A percentile compares a stretch with the other conserved stretches of the same genome.
phyloP scores from a whole-genome alignment of 257 asterid species.

The Petunia axillaris region DNA sequence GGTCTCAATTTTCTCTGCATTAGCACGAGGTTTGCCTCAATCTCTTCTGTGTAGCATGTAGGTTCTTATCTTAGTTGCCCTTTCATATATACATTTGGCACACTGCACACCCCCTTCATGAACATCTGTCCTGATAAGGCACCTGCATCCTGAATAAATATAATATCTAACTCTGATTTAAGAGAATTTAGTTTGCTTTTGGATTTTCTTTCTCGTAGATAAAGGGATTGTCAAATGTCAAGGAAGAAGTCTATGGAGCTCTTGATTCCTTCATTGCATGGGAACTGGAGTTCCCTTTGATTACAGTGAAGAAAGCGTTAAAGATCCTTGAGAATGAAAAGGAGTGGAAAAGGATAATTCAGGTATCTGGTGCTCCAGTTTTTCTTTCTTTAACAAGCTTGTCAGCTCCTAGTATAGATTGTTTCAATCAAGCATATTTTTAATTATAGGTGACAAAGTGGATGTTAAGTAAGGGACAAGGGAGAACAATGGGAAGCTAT shows the following conservation, averaged over 20 bases:
- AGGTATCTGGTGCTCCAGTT: constrained; percentile 43
- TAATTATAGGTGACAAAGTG: constrained; percentile 73
- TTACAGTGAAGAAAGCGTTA: constrained; percentile 88
- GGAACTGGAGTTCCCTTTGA: constrained; percentile 94
- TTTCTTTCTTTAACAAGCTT: not conserved
- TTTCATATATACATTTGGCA: not conserved
- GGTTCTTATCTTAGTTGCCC: not conserved
- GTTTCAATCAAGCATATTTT: constrained; percentile 15
- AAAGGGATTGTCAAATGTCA: constrained; percentile 85
- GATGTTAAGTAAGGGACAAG: constrained; percentile 99
- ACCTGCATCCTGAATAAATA: constrained; percentile 9
- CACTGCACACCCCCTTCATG: not conserved
- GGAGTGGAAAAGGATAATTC: constrained; percentile 93
- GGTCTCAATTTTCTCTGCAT: not conserved
- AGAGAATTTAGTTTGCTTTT: constrained; percentile 11
- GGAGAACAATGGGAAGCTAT: constrained; percentile 97
- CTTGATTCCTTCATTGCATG: constrained; percentile 97
- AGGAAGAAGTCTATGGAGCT: constrained; percentile 94
- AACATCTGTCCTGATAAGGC: not conserved
- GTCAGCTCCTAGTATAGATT: constrained; percentile 24
- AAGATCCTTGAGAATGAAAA: constrained; percentile 76
- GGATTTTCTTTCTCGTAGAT: constrained; percentile 46
- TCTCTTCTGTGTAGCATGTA: not conserved
- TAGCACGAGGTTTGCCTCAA: constrained; percentile 8
- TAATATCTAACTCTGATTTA: not conserved